These are phyloP conservation scores for Claviceps cyperi DNA, from an alignment of 2,329 filamentous ascomycete species.

Conservation along the genomic window DNA sequence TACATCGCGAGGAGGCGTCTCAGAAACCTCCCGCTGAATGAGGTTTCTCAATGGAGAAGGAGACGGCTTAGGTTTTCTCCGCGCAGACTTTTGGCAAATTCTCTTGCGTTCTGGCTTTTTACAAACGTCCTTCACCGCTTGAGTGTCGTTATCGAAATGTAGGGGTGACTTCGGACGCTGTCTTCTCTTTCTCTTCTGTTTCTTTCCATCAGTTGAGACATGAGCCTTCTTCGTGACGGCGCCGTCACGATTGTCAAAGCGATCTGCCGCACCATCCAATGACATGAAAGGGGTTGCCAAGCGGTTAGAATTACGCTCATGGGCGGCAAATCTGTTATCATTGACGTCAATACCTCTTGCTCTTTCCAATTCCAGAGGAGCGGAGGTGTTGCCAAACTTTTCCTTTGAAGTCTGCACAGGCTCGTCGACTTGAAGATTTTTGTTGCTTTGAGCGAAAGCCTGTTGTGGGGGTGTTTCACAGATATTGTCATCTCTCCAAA, in stretches of 20 bases:
- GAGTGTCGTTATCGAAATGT: slow-evolving; percentile 18
- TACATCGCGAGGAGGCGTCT: neutral
- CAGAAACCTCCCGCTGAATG: neutral
- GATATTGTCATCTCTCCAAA: neutral
- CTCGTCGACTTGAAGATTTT: neutral
- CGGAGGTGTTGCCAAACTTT: too few relatives aligned
- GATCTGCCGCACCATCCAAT: neutral
- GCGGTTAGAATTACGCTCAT: neutral
- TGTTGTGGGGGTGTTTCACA: neutral
- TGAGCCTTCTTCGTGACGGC: neutral
- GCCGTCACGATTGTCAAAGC: neutral
- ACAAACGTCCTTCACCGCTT: slow-evolving; percentile 10
- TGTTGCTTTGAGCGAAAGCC: neutral
- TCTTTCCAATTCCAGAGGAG: neutral
- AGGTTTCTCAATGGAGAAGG: neutral
- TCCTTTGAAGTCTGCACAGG: neutral
- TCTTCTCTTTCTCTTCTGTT: slow-evolving; percentile 12
- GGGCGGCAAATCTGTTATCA: neutral
- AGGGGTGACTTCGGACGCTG: slow-evolving; percentile 21
- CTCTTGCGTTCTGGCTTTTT: slow-evolving; percentile 2
- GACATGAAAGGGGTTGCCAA: neutral
- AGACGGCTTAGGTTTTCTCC: neutral
- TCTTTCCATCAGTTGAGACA: neutral
- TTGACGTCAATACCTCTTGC: neutral
- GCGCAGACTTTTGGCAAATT: neutral